Evolutionary conservation across 148 eudicot species (phyloP).

Genomic region (Camellia japonica): DNA sequence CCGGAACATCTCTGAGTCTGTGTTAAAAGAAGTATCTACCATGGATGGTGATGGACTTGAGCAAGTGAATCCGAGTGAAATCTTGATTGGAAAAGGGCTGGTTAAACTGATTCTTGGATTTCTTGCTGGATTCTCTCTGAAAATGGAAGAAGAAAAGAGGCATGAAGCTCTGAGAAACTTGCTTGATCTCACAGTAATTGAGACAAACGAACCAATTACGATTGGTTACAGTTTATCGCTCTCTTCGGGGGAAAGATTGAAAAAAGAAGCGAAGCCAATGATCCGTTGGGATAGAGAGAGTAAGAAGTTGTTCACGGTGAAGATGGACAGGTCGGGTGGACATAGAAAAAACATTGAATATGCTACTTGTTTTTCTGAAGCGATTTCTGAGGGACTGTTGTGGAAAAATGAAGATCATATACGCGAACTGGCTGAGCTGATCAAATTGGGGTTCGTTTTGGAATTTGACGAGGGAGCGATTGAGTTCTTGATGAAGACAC

Average conservation of each 20-base stretch:
- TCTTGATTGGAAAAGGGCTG: conserved; percentile 40
- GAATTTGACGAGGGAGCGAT: conserved; percentile 54
- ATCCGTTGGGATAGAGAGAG: conserved; percentile 54
- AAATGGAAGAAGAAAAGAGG: conserved; percentile 39
- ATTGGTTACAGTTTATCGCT: conserved; percentile 33
- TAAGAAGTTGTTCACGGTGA: conserved; percentile 33
- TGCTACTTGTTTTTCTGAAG: conserved; percentile 49
- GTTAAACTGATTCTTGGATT: conserved; percentile 48
- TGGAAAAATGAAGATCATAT: conserved; percentile 51
- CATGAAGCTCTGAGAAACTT: conserved; percentile 36
- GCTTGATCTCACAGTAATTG: conserved; percentile 30
- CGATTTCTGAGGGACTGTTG: conserved; percentile 50
- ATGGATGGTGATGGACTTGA: conserved; percentile 17
- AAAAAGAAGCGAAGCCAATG: conserved; percentile 32
- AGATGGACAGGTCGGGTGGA: conserved; percentile 33
- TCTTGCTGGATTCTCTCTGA: conserved; percentile 37
- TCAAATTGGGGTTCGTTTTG: conserved; percentile 49
- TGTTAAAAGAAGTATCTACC: conserved; percentile 21
- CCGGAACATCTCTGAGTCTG: conserved; percentile 44
- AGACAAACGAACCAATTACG: conserved; percentile 34
- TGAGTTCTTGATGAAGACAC: conserved; percentile 45
- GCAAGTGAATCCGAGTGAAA: conserved; percentile 26
- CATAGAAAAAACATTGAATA: conserved; percentile 36
- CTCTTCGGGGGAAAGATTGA: conserved; percentile 39
- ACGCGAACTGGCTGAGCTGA: conserved; percentile 41